Evolutionary conservation across 1,284 basidiomycete genomes (phyloP).

Genomic region (Leccinum pachyderme): DNA sequence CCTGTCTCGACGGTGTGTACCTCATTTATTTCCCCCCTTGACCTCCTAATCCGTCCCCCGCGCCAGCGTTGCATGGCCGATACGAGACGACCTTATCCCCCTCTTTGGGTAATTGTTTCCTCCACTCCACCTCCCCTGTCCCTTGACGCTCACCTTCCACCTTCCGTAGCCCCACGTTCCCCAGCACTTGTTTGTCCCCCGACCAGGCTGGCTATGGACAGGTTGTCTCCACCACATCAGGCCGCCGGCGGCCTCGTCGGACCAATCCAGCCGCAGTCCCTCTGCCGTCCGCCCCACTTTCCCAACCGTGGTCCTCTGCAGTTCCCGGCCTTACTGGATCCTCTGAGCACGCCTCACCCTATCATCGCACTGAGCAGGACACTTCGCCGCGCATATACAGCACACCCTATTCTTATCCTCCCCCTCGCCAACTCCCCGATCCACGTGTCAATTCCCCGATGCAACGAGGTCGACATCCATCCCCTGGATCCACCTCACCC

Average conservation of each 20-base stretch:
- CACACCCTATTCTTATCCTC: slow-evolving; percentile 29
- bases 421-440: slow-evolving; percentile 29
- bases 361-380: slow-evolving; percentile 28
- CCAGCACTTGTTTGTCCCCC: slow-evolving; percentile 73
- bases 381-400: slow-evolving; percentile 27
- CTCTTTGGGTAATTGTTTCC: slow-evolving; percentile 65
- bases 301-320: slow-evolving; percentile 31
- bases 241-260: slow-evolving; percentile 60
- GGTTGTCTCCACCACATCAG: slow-evolving; percentile 61
- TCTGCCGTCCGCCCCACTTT: slow-evolving; percentile 18
- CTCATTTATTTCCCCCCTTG: slow-evolving; percentile 11
- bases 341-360: slow-evolving; percentile 19
- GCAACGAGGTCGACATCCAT: slow-evolving; percentile 27
- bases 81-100: slow-evolving; percentile 78
- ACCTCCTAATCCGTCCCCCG: slow-evolving; percentile 20
- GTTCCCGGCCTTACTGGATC: slow-evolving; percentile 26
- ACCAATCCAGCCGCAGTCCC: slow-evolving; percentile 33
- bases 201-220: slow-evolving; percentile 82
- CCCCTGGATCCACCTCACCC: slow-evolving; percentile 31
- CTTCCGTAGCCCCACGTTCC: slow-evolving; percentile 60
- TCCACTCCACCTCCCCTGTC: slow-evolving; percentile 1
- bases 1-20: slow-evolving; percentile 67
- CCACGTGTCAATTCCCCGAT: slow-evolving; percentile 27
- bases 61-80: slow-evolving; percentile 81
- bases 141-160: slow-evolving; percentile 15